A percentile compares a stretch with the other conserved stretches of the same genome.
These are phyloP conservation scores for Amauroascus niger DNA, from an alignment of 2,329 filamentous ascomycete species.

Conservation along the genomic window DNA sequence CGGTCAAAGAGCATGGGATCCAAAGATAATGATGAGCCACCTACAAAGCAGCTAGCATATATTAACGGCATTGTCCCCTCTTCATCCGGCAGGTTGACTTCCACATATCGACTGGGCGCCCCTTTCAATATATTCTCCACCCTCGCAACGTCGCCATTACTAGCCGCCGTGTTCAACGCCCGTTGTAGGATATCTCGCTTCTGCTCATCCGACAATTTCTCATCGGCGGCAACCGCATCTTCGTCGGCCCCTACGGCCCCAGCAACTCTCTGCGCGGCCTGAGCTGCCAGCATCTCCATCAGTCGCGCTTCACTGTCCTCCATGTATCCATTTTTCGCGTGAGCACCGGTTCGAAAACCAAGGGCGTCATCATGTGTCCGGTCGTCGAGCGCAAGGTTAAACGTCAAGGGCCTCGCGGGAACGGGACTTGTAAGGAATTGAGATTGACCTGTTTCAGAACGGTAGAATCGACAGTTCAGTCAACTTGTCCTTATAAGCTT, in stretches of 20 bases:
- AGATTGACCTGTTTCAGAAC: constrained; percentile 64
- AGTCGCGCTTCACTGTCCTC: constrained; percentile 77
- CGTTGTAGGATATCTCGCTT: constrained; percentile 78
- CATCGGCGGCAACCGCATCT: constrained; percentile 64
- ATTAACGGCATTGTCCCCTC: constrained; percentile 95
- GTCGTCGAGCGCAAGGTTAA: constrained; percentile 78
- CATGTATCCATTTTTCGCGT: constrained; percentile 20
- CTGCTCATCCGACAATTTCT: constrained; percentile 62
- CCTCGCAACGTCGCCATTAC: constrained; percentile 82
- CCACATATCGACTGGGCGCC: constrained; percentile 62
- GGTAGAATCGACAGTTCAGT: neutral
- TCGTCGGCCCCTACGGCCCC: constrained; percentile 62
- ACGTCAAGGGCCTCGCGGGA: constrained; percentile 71
- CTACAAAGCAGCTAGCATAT: constrained; percentile 93
- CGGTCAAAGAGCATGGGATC: neutral
- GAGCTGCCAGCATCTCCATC: constrained; percentile 91
- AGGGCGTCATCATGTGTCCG: constrained; percentile 54
- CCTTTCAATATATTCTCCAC: constrained; percentile 67
- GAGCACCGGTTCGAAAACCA: constrained; percentile 25
- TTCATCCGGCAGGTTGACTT: constrained; percentile 80
- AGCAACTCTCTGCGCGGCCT: constrained; percentile 72
- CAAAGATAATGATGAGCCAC: constrained; percentile 27
- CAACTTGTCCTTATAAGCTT: neutral
- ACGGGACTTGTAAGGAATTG: constrained; percentile 86
- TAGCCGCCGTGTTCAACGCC: constrained; percentile 85